Evolutionary conservation across 2,329 filamentous ascomycete genomes (phyloP).

Genomic region (Hypoxylon sp.): DNA sequence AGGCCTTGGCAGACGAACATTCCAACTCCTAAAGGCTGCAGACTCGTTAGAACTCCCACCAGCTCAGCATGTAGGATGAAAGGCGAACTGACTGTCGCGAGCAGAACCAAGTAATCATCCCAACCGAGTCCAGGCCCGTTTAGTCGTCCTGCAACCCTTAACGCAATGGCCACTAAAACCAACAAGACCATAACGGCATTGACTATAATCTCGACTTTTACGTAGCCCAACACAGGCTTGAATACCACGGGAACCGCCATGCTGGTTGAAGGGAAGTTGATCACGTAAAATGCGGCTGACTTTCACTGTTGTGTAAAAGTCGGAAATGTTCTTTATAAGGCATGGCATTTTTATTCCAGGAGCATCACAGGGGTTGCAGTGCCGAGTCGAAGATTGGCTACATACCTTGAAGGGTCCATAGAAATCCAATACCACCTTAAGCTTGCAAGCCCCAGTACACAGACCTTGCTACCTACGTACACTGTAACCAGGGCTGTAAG

Average conservation of each 20-base stretch:
- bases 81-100: slow-evolving; percentile 44
- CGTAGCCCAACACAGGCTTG: slow-evolving; percentile 44
- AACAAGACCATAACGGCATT: slow-evolving; percentile 52
- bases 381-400: neutral
- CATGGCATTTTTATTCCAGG: neutral
- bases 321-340: slow-evolving; percentile 23
- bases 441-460: neutral
- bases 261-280: slow-evolving; percentile 30
- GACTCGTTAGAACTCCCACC: slow-evolving; percentile 6
- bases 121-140: slow-evolving; percentile 52
- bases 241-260: slow-evolving; percentile 23
- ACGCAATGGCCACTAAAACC: slow-evolving; percentile 48
- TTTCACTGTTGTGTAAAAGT: slow-evolving; percentile 14
- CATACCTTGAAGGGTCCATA: slow-evolving; percentile 15
- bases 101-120: slow-evolving; percentile 52
- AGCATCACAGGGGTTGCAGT: slow-evolving; percentile 8
- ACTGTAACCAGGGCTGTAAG: neutral
- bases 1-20: slow-evolving; percentile 42
- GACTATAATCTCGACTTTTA: slow-evolving; percentile 50
- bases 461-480: too few species aligned
- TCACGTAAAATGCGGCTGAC: slow-evolving; percentile 8
- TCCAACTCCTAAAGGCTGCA: slow-evolving; percentile 37
- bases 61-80: neutral
- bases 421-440: slow-evolving; percentile 7
- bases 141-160: slow-evolving; percentile 50